Base-by-base conservation (phyloP, 202 grass and related monocot genomes). In the Schoenoplectus tabernaemontani region DNA sequence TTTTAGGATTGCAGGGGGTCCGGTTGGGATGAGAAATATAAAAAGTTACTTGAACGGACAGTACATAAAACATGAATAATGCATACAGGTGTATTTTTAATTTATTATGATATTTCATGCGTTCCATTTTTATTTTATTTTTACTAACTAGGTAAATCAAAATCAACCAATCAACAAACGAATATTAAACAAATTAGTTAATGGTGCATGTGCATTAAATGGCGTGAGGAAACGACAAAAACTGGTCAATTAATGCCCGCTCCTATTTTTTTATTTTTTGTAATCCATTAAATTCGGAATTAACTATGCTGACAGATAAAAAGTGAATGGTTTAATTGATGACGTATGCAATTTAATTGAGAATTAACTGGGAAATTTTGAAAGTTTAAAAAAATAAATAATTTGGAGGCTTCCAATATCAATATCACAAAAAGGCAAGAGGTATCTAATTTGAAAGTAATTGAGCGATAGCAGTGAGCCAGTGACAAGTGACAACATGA, bases 201-300 rank as follows among this genome's bases (percentile, higher is more conserved):
- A n/a, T 75, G 28, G 28, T 20, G 47, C 70, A 75, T 75, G 70
- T 54, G 68, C 70, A 75, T 53, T 75, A 75, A 71, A 23, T 74
- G 44, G 15, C 34, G 26, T 36, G 70, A 75, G 54, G 70, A 10
- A 74, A 19, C 16, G 47, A 36, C 70, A 75, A 1, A 0, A 13
- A 43, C 7, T 9, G 13, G 7, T 36, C 10, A 7, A 36, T 75
- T 19, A 19, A 53, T 75, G 69, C 47, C 24, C 12, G 15, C 26
- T 34, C 12, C 15, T 51, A 8, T 73, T 73, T 74, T 34, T 8
- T 2, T 22, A 10, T 17, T 17, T n/a, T 53, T n/a, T 34, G 26
- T 48, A 1, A 33, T 17, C 24, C 0, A 19, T 28, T n/a, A 33
- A 16, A 50, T 50, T 30, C 43, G 22, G 16, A 72, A 51, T 73